Evolutionary conservation across 1,139 yeast genomes (phyloP).

Genomic region (Yamadazyma pseudoaaseri): DNA sequence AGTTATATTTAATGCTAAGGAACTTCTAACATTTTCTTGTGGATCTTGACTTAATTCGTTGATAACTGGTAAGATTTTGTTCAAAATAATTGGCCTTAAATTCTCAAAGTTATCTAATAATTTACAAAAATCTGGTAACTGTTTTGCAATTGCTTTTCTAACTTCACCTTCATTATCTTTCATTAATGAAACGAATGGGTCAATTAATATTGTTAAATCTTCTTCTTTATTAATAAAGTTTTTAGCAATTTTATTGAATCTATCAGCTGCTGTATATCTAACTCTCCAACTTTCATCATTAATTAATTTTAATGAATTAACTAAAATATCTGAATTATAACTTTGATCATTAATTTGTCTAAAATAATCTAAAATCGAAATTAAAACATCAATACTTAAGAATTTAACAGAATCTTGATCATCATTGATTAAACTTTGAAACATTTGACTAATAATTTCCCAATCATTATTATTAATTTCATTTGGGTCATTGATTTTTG

Average conservation of each 20-base stretch:
- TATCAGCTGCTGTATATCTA: slow-evolving; percentile 94
- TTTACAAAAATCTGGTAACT: slow-evolving; percentile 76
- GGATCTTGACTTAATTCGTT: slow-evolving; percentile 85
- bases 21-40: slow-evolving; percentile 89
- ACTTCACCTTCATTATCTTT: slow-evolving; percentile 97
- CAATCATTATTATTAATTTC: slow-evolving; percentile 52
- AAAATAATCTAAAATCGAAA: slow-evolving; percentile 67
- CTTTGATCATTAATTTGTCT: slow-evolving; percentile 54
- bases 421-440: slow-evolving; percentile 75
- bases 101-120: slow-evolving; percentile 44
- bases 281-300: slow-evolving; percentile 98
- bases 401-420: slow-evolving; percentile 95
- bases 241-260: slow-evolving; percentile 71
- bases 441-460: slow-evolving; percentile 79
- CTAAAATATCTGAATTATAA: slow-evolving; percentile 61
- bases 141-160: slow-evolving; percentile 90
- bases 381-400: slow-evolving; percentile 81
- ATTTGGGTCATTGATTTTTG: slow-evolving; percentile 19
- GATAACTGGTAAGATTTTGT: slow-evolving; percentile 79
- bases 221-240: slow-evolving; percentile 58
- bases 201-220: slow-evolving; percentile 57
- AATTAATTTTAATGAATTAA: slow-evolving; percentile 60
- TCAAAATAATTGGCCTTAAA: slow-evolving; percentile 55
- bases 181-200: slow-evolving; percentile 72
- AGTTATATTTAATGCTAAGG: slow-evolving; percentile 86